Conservation (phyloP, 495 filamentous ascomycete species). For the Neurospora sp. region DNA sequence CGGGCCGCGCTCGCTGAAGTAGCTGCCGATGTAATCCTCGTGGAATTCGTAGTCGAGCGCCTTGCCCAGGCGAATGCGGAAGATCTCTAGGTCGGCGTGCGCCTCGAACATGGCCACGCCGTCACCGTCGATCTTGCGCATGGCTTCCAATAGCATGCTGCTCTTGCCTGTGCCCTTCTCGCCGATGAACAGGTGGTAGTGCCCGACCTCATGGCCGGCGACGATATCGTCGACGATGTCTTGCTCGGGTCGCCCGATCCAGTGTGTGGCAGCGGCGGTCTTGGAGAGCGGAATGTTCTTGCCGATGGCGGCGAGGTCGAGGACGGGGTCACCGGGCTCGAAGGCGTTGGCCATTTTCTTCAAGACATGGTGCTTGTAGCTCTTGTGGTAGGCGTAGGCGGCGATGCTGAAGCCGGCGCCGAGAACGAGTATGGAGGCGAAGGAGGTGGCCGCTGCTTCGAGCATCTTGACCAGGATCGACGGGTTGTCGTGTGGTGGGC, state of each 20-base stretch:
- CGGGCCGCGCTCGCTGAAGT: constrained; percentile 90
- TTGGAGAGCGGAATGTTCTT: constrained; percentile 40
- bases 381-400: constrained; percentile 75
- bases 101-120: constrained; percentile 90
- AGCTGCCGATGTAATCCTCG: constrained; percentile 83
- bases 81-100: constrained; percentile 89
- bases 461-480: constrained; percentile 59
- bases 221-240: constrained; percentile 67
- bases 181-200: constrained; percentile 88
- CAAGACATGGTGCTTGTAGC: constrained; percentile 83
- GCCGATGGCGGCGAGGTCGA: constrained; percentile 73
- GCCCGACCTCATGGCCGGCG: constrained; percentile 53
- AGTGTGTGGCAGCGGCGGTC: constrained; percentile 53
- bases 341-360: constrained; percentile 94
- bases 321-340: constrained; percentile 78
- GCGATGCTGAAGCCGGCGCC: constrained; percentile 60
- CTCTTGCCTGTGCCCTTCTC: constrained; percentile 96
- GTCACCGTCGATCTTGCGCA: constrained; percentile 80
- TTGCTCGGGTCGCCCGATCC: constrained; percentile 78
- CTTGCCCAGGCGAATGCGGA: constrained; percentile 83
- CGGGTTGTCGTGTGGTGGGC: constrained; percentile 17
- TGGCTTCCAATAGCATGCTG: constrained; percentile 88
- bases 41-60: constrained; percentile 89
- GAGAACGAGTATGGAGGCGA: constrained; percentile 74
- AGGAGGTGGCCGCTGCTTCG: constrained; percentile 75